These are phyloP conservation scores for Gracilariopsis chorda DNA, from an alignment of 23 red algal genomes.

Conservation along the genomic window DNA sequence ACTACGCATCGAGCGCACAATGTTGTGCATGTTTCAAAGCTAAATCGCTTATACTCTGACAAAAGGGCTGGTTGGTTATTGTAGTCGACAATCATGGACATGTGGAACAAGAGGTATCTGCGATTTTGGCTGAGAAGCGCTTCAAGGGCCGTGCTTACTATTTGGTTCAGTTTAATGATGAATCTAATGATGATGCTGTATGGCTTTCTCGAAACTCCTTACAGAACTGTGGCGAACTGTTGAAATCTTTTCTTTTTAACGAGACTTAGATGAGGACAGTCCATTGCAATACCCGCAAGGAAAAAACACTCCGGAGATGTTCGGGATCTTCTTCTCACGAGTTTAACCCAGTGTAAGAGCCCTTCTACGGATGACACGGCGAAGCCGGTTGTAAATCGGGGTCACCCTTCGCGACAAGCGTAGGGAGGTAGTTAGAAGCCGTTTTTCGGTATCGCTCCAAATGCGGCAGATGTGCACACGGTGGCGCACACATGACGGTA, in stretches of 20 bases:
- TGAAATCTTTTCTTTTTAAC: background rate
- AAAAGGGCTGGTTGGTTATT: background rate
- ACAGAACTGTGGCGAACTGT: background rate
- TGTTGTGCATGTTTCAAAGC: background rate
- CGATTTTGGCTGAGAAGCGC: background rate
- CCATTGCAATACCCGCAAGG: background rate
- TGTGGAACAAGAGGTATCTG: background rate
- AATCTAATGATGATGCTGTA: background rate
- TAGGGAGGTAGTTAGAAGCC: too few relatives aligned
- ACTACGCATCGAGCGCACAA: background rate
- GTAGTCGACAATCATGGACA: background rate
- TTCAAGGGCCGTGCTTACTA: background rate
- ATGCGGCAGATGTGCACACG: too few relatives aligned
- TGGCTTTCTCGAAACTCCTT: background rate
- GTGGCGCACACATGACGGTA: too few relatives aligned
- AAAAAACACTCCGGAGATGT: too few relatives aligned
- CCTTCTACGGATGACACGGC: too few relatives aligned
- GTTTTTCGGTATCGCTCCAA: too few relatives aligned
- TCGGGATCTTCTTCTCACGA: too few relatives aligned
- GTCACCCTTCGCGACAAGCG: too few relatives aligned
- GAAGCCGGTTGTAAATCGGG: too few relatives aligned
- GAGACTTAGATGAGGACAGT: background rate
- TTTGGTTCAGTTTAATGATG: background rate
- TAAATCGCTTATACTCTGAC: background rate
- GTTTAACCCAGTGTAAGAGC: too few relatives aligned